Conservation (phyloP, 2,329 filamentous ascomycete species). For the Phialophora chinensis region DNA sequence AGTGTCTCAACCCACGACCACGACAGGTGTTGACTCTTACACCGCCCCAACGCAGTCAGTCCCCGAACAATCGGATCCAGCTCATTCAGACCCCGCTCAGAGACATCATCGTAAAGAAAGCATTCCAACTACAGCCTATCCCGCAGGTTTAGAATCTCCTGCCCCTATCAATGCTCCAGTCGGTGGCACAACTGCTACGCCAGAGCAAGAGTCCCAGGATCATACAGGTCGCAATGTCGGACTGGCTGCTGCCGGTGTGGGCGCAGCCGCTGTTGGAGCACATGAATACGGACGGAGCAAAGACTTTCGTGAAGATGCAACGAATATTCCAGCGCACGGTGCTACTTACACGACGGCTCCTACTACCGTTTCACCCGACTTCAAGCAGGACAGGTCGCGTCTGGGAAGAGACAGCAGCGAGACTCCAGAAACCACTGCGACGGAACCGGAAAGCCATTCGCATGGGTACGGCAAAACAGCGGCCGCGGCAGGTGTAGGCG, state of each 20-base stretch:
- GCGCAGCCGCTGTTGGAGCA: slow-evolving; percentile 26
- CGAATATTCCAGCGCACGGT: not conserved
- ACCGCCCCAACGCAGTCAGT: slow-evolving; percentile 29
- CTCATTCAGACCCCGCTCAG: not conserved
- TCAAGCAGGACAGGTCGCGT: not conserved
- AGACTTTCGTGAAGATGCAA: not conserved
- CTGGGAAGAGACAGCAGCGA: not conserved
- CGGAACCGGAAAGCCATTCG: slow-evolving; percentile 2
- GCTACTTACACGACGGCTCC: not conserved
- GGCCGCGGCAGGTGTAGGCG: slow-evolving; percentile 24
- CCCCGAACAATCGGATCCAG: slow-evolving; percentile 17
- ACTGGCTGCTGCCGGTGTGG: slow-evolving; percentile 26
- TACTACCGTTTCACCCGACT: not conserved
- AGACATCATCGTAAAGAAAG: slow-evolving; percentile 34
- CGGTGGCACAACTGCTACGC: slow-evolving; percentile 30
- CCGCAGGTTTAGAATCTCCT: slow-evolving; percentile 34
- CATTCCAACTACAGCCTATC: slow-evolving; percentile 40
- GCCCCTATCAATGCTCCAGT: slow-evolving; percentile 35
- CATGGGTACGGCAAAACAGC: slow-evolving; percentile 17
- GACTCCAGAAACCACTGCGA: not conserved
- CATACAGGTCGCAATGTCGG: slow-evolving; percentile 27
- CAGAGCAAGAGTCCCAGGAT: slow-evolving; percentile 13
- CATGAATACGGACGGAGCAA: slow-evolving; percentile 19
- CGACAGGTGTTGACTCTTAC: slow-evolving; percentile 33
- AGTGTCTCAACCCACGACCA: slow-evolving; percentile 28